Percentiles rank a stretch among this genome's conserved stretches.
Conservation (phyloP, 345 rosid species). For the Camelina neglecta region DNA sequence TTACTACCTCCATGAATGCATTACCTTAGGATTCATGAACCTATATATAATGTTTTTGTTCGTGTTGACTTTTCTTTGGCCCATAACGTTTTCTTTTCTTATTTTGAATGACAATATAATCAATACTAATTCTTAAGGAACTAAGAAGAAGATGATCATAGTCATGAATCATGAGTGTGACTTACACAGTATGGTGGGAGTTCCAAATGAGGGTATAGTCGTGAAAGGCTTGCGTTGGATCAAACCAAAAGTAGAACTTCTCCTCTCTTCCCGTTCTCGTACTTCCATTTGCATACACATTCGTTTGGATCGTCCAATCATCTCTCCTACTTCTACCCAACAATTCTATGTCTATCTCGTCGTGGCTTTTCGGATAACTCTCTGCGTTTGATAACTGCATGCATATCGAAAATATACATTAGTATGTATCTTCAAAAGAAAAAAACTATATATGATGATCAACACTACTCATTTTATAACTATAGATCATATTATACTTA, state of each 20-base stretch:
- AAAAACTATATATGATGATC: background rate
- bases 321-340: slow-evolving; percentile 81
- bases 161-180: background rate
- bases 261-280: slow-evolving; percentile 84
- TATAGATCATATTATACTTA: slow-evolving; percentile 40
- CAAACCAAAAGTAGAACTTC: slow-evolving; percentile 92
- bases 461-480: background rate
- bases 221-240: slow-evolving; percentile 76
- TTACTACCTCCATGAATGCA: background rate
- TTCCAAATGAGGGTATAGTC: slow-evolving; percentile 88
- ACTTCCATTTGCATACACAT: slow-evolving; percentile 82
- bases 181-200: slow-evolving; percentile 81
- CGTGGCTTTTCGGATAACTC: slow-evolving; percentile 70
- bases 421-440: background rate
- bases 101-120: background rate
- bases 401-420: slow-evolving; percentile 8
- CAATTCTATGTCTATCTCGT: slow-evolving; percentile 88
- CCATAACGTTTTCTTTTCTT: slow-evolving; percentile 4
- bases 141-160: background rate
- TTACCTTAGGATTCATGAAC: slow-evolving; percentile 25
- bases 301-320: slow-evolving; percentile 86
- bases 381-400: slow-evolving; percentile 82
- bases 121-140: background rate
- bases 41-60: background rate
- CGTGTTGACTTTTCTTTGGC: slow-evolving; percentile 15